Percentiles rank a stretch among this genome's conserved stretches.
Conservation (phyloP, 2,329 filamentous ascomycete species). For the Penicillium capsulatum region DNA sequence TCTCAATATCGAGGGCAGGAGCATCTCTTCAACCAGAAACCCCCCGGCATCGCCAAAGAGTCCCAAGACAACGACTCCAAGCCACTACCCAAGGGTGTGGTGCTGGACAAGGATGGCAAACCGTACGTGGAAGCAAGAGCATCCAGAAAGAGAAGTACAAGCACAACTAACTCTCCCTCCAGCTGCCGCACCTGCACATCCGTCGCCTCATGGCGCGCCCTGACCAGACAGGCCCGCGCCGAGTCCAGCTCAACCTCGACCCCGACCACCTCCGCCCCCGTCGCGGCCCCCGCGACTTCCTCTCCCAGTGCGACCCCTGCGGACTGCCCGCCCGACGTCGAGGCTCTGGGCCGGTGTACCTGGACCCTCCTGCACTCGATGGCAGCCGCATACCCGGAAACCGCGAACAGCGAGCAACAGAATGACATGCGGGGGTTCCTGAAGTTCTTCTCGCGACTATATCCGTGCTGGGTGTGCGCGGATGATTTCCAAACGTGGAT, state of each 20-base stretch:
- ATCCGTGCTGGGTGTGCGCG: slow-evolving; percentile 94
- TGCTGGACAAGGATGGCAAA: slow-evolving; percentile 49
- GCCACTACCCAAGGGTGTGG: slow-evolving; percentile 45
- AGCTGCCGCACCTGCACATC: slow-evolving; percentile 50
- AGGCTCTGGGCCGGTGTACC: slow-evolving; percentile 75
- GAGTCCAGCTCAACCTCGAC: slow-evolving; percentile 13
- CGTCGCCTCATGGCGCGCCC: slow-evolving; percentile 43
- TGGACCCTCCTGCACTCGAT: slow-evolving; percentile 95
- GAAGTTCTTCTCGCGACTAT: slow-evolving; percentile 73
- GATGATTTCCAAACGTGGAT: slow-evolving; percentile 87
- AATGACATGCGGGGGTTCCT: slow-evolving; percentile 74
- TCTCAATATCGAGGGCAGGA: slow-evolving; percentile 10
- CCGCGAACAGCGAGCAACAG: slow-evolving; percentile 66
- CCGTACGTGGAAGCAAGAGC: slow-evolving; percentile 35
- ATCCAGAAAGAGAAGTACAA: neutral
- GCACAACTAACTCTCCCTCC: neutral
- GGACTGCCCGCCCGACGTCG: slow-evolving; percentile 89
- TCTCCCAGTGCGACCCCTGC: slow-evolving; percentile 36
- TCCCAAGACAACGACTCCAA: slow-evolving; percentile 25
- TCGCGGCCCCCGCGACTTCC: slow-evolving; percentile 33
- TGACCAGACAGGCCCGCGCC: slow-evolving; percentile 37
- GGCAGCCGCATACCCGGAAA: slow-evolving; percentile 75
- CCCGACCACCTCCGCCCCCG: slow-evolving; percentile 33
- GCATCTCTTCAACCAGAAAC: slow-evolving; percentile 7
- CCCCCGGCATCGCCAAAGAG: slow-evolving; percentile 18